Conservation (phyloP, 805 yeast genomes). For the Metschnikowia dekortorum region DNA sequence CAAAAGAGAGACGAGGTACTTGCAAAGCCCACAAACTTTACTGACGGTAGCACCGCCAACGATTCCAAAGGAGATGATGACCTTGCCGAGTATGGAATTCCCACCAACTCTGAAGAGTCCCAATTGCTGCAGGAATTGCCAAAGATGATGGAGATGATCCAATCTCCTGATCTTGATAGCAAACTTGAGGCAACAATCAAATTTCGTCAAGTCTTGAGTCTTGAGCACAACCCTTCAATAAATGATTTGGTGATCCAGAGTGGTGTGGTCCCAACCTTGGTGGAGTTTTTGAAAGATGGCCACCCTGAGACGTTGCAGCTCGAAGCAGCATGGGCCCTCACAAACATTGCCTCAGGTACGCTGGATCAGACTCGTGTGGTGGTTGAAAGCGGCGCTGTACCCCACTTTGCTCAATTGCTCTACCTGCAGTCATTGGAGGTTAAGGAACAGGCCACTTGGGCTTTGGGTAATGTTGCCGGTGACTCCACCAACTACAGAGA, state of each 20-base stretch:
- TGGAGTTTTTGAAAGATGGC: constrained; percentile 67
- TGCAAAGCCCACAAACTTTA: constrained; percentile 86
- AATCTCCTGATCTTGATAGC: constrained; percentile 67
- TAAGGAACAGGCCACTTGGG: constrained; percentile 99
- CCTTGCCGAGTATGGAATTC: constrained; percentile 24
- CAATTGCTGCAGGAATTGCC: constrained; percentile 64
- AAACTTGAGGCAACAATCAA: constrained; percentile 87
- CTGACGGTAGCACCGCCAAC: constrained; percentile 28
- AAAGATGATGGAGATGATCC: constrained; percentile 74
- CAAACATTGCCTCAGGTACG: constrained; percentile 94
- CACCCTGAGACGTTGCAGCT: constrained; percentile 87
- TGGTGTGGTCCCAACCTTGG: constrained; percentile 91
- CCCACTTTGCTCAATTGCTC: constrained; percentile 78
- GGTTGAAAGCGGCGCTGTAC: constrained; percentile 92
- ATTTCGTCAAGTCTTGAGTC: constrained; percentile 88
- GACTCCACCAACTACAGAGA: constrained; percentile 90
- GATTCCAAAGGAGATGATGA: constrained; percentile 43
- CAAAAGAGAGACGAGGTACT: constrained; percentile 93
- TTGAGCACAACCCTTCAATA: constrained; percentile 95
- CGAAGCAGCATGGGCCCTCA: constrained; percentile 99
- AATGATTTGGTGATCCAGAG: constrained; percentile 78
- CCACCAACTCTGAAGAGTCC: constrained; percentile 46
- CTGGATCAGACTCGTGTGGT: constrained; percentile 87
- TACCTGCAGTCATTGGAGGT: constrained; percentile 83
- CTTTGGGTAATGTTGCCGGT: constrained; percentile 98